Percentiles rank a stretch among this genome's conserved stretches.
phyloP scores from a whole-genome alignment of 2,329 filamentous ascomycete species.

The Tympanopsis confertula region DNA sequence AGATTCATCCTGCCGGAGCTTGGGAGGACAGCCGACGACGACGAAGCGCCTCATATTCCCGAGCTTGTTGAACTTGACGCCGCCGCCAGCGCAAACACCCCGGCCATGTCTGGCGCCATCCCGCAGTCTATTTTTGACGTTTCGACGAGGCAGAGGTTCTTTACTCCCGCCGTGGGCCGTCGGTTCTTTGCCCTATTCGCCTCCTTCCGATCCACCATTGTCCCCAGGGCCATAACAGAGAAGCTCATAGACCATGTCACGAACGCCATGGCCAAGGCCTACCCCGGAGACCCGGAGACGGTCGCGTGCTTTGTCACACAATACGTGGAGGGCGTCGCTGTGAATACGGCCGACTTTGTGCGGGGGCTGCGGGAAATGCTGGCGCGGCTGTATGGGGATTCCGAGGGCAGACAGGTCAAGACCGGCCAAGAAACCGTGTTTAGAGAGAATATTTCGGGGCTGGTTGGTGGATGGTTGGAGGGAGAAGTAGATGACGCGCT shows the following conservation, averaged over 20 bases:
- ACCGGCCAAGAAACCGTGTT: too few relatives aligned
- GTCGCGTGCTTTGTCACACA: constrained; percentile 62
- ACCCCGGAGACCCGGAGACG: constrained; percentile 49
- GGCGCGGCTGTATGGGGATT: constrained; percentile 40
- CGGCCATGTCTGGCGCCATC: constrained; percentile 84
- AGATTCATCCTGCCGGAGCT: constrained; percentile 30
- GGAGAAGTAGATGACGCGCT: too few relatives aligned
- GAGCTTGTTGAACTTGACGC: constrained; percentile 40
- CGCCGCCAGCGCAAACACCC: constrained; percentile 39
- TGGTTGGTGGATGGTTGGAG: too few relatives aligned
- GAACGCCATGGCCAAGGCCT: constrained; percentile 44
- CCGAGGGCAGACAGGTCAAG: too few relatives aligned
- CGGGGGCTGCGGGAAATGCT: constrained; percentile 56
- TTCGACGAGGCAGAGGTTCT: constrained; percentile 66
- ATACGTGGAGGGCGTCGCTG: constrained; percentile 54
- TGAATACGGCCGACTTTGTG: constrained; percentile 61
- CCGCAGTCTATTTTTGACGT: constrained; percentile 85
- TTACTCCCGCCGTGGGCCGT: constrained; percentile 53
- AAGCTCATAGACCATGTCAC: constrained; percentile 61
- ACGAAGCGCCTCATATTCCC: constrained; percentile 36
- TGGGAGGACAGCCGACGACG: constrained; percentile 23
- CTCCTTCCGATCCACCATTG: constrained; percentile 50
- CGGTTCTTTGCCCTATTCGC: constrained; percentile 73
- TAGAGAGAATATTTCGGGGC: too few relatives aligned
- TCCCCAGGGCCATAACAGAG: constrained; percentile 42